Evolutionary conservation across 306 rosid species (phyloP).

Genomic region (Rosa multiflora): DNA sequence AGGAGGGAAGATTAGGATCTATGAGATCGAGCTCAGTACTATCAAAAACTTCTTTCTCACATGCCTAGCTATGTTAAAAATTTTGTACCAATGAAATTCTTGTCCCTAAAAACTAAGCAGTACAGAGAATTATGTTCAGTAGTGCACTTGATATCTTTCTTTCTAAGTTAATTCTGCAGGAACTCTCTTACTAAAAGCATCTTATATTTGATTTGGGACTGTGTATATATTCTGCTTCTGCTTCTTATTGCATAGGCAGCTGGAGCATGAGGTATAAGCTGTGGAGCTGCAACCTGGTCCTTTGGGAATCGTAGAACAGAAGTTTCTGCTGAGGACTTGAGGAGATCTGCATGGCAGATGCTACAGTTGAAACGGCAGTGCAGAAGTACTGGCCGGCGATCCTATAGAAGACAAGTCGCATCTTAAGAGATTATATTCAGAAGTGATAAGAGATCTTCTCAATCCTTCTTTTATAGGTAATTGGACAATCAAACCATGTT

Average conservation of each 20-base stretch:
- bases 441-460: constrained; percentile 27
- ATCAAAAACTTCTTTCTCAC: too few species aligned
- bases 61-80: too few species aligned
- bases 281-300: constrained; percentile 91
- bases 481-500: background rate
- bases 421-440: constrained; percentile 44
- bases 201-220: too few species aligned
- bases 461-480: background rate
- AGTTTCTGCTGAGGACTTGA: constrained; percentile 61
- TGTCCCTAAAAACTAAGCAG: too few species aligned
- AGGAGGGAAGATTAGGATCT: too few species aligned
- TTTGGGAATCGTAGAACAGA: constrained; percentile 78
- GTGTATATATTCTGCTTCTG: background rate
- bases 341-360: constrained; percentile 49
- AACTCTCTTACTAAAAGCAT: too few species aligned
- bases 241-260: constrained; percentile 41
- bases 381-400: constrained; percentile 58
- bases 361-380: constrained; percentile 59
- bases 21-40: too few species aligned
- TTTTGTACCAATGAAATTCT: too few species aligned
- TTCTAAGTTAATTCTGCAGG: too few species aligned
- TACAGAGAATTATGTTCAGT: too few species aligned
- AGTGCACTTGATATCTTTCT: too few species aligned
- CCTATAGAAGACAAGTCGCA: constrained; percentile 12
- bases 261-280: constrained; percentile 84